These are phyloP conservation scores for Volutella citrinella DNA, from an alignment of 2,329 filamentous ascomycete species.

Conservation along the genomic window DNA sequence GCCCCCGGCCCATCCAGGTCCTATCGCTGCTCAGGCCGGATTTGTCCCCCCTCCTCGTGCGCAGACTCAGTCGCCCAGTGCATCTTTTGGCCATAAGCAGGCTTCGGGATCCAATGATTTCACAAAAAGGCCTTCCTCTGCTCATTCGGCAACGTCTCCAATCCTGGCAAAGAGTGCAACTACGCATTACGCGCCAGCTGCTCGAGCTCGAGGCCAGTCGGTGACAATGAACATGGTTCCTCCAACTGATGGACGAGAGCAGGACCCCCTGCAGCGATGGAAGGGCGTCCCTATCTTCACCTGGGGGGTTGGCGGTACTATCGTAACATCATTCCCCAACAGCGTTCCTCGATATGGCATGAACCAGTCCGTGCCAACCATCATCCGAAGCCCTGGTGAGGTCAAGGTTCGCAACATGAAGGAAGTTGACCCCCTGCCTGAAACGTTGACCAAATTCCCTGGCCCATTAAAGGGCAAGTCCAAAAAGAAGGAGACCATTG, in stretches of 20 bases:
- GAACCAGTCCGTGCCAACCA: constrained; percentile 68
- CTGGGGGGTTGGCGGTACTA: constrained; percentile 82
- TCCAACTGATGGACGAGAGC: constrained; percentile 63
- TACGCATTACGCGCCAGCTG: constrained; percentile 26
- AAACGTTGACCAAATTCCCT: constrained; percentile 77
- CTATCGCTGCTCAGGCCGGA: constrained; percentile 30
- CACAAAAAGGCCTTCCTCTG: constrained; percentile 53
- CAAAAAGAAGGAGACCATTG: constrained; percentile 89
- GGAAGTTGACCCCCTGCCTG: constrained; percentile 67
- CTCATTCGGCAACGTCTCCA: constrained; percentile 43
- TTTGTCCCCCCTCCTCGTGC: constrained; percentile 57
- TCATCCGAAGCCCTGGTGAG: constrained; percentile 79
- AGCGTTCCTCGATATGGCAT: constrained; percentile 83
- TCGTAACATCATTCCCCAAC: constrained; percentile 84
- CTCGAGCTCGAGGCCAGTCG: constrained; percentile 50
- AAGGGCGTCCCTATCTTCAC: constrained; percentile 81
- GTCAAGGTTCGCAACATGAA: constrained; percentile 75
- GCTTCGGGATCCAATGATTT: constrained; percentile 36
- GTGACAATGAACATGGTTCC: constrained; percentile 56
- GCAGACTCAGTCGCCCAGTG: constrained; percentile 60
- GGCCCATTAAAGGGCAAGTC: constrained; percentile 85
- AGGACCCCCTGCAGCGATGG: constrained; percentile 85
- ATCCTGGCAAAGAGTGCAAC: constrained; percentile 22
- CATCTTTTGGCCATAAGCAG: constrained; percentile 38
- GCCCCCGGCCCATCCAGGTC: constrained; percentile 42